These are phyloP conservation scores for Tranzscheliella williamsii DNA, from an alignment of 1,284 basidiomycete genomes.

Conservation along the genomic window DNA sequence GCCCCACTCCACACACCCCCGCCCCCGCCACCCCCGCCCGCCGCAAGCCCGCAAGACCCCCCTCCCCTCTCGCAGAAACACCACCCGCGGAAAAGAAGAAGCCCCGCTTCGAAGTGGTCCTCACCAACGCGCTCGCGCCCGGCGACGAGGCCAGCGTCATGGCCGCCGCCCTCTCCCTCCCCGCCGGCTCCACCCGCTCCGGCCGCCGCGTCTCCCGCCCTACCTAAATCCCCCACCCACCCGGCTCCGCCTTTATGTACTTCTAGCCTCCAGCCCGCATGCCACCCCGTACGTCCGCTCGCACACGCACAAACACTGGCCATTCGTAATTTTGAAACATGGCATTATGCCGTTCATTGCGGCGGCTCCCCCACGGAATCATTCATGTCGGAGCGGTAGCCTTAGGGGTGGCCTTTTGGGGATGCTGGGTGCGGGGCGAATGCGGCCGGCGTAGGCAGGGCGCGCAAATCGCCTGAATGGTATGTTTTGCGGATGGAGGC, in stretches of 20 bases:
- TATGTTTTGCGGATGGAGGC: too few relatives aligned
- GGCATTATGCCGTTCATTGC: too few relatives aligned
- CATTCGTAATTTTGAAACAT: too few relatives aligned
- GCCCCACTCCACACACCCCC: neutral
- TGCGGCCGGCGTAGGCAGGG: too few relatives aligned
- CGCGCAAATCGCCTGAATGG: too few relatives aligned
- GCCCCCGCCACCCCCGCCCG: neutral
- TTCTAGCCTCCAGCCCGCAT: too few relatives aligned
- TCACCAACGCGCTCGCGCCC: constrained; percentile 34
- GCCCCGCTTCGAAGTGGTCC: constrained; percentile 27
- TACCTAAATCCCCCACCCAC: neutral
- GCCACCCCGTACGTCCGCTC: too few relatives aligned
- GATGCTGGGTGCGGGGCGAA: too few relatives aligned
- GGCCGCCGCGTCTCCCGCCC: constrained; percentile 23
- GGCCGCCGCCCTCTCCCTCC: constrained; percentile 26
- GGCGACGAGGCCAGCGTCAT: constrained; percentile 41
- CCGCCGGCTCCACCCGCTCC: constrained; percentile 29
- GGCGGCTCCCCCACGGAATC: too few relatives aligned
- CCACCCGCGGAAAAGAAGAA: constrained; percentile 3
- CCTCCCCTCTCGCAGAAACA: neutral
- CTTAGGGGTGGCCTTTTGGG: too few relatives aligned
- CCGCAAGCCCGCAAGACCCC: neutral
- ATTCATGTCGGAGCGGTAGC: too few relatives aligned
- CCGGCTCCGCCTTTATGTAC: neutral
- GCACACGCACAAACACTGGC: too few relatives aligned